Evolutionary conservation across 1,284 basidiomycete species (phyloP), one percentile per base, ranked within the genome.

Genomic region (Prillingera fragicola): DNA sequence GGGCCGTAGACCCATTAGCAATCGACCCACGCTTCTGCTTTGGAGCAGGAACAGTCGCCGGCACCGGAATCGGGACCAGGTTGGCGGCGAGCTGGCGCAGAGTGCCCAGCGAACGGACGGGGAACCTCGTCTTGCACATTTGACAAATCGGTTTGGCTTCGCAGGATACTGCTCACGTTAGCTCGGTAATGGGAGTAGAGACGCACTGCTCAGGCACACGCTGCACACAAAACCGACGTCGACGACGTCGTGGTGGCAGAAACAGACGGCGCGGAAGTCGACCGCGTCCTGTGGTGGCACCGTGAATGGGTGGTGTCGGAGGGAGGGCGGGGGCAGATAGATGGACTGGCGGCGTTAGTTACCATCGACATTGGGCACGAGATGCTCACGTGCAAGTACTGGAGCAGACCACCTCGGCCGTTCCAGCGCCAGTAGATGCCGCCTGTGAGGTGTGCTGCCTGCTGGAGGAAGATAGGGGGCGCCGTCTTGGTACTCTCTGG

Each of bases 181-280:
- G 35, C 31, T 22, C 3, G 15, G 25, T 18, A 15, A 27, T 41
- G 13, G 6, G 23, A 33, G 17, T 37, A 13, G 10, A 26, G 17
- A 41, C 85, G 52, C 60, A 94, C 90, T 95, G 35, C 87, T 92
- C 32, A 96, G 72, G 65, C 91, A 96, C 26, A 96, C 89, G 15
- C 89, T 94, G 70, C 95, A 99, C 19, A 99, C 91, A 61, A 94
- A 99, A 27, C 92, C 95, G 41, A 98, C 81, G 62, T 98, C 94
- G 28, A 98, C 82, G 35, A 96, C 94, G 41, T 84, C 83, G 63
- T 96, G 91, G 72, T 98, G 95, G 70, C 95, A 99, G 74, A 99
- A 98, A 69, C 95, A 98, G 6, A 92, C 92, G 0, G 95, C 95
- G 22, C 95, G 79, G 65, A 98, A 94, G 67, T 98, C 95, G 47